Evolutionary conservation across 257 asterid genomes (phyloP).

Genomic region (Solanum medicagineum): DNA sequence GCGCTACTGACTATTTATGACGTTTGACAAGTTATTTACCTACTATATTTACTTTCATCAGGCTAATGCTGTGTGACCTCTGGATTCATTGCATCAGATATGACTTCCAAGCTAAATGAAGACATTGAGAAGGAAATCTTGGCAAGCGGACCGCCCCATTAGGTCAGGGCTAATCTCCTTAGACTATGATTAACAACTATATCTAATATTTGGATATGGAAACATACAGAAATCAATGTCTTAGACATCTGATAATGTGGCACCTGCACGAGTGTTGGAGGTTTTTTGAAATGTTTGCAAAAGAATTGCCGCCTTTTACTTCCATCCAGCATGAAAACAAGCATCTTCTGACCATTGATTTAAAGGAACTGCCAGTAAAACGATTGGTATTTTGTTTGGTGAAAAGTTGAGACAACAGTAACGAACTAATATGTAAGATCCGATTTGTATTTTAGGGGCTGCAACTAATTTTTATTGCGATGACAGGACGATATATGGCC

Average conservation of each 20-base stretch:
- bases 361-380: neutral
- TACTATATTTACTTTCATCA: conserved; percentile 9
- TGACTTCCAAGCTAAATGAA: conserved; percentile 74
- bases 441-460: neutral
- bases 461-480: neutral
- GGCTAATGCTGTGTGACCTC: conserved; percentile 92
- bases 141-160: conserved; percentile 50
- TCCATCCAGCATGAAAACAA: neutral
- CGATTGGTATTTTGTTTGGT: neutral
- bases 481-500: conserved; percentile 22
- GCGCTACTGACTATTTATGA: neutral
- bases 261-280: neutral
- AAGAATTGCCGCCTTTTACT: neutral
- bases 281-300: neutral
- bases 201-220: neutral
- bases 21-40: neutral
- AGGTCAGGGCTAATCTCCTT: conserved; percentile 32
- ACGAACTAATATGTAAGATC: neutral
- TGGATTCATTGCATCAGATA: conserved; percentile 91
- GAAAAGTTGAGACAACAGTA: neutral
- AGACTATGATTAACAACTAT: neutral
- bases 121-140: conserved; percentile 73
- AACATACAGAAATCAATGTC: neutral
- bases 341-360: neutral
- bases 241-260: neutral